Conservation (phyloP, 345 rosid genomes). For the Acer saccharum region DNA sequence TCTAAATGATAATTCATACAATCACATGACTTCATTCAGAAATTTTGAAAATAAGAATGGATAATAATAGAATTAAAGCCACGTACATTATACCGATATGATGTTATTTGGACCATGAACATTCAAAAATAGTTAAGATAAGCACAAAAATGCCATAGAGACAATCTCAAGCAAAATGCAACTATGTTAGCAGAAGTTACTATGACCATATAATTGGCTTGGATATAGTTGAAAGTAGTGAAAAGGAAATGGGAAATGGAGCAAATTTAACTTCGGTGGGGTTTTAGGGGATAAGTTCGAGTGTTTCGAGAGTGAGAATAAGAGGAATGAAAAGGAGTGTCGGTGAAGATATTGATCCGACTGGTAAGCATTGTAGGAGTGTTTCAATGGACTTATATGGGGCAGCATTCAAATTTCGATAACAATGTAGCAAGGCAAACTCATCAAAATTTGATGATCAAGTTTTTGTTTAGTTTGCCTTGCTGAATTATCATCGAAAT, state of each 20-base stretch:
- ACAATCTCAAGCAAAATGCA: neutral
- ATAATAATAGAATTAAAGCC: no score
- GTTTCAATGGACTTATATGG: constrained; percentile 58
- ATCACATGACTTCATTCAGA: neutral
- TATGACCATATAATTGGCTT: neutral
- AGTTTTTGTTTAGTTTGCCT: no score
- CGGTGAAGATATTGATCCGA: constrained; percentile 49
- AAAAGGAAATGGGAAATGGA: no score
- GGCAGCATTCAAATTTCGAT: constrained; percentile 32
- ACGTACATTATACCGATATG: neutral
- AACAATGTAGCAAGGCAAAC: neutral
- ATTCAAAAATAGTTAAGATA: neutral
- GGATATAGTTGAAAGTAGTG: no score
- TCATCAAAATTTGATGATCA: no score
- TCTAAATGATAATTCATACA: no score
- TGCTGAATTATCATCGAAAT: no score
- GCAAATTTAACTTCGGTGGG: no score
- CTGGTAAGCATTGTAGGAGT: no score
- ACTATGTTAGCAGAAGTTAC: neutral
- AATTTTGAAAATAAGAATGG: no score
- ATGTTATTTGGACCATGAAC: neutral
- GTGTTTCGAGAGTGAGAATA: constrained; percentile 36
- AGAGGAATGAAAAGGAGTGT: constrained; percentile 66
- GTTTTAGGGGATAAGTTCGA: constrained; percentile 27
- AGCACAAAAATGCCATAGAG: neutral